Base-by-base conservation (phyloP, 768 basidiomycete genomes). In the Brasilioporus rufonigricans region DNA sequence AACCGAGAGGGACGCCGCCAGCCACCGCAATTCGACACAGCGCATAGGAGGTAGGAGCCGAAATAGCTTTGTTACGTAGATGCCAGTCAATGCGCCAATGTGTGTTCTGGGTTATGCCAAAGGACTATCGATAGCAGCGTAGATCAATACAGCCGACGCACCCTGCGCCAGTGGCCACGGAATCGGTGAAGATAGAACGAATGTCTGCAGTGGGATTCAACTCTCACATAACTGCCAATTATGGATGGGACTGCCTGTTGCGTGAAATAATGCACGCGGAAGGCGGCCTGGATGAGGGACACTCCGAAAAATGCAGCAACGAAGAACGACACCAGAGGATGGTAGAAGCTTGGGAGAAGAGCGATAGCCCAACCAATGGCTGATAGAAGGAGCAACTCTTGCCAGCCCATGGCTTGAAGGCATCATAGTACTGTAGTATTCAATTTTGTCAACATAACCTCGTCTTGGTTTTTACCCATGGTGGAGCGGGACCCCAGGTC, bases 71-170 rank as follows among this genome's bases (percentile, higher is more conserved):
- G 80, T 77, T 60, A 82, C 73, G 16, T 74, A 77, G 11, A 81
- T 68, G 5, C 81, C 81, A 12, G 69, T 69, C 43, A 83, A 61
- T 5, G 79, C 77, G 9, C 79, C 52, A 19, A 84, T 47, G 5
- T 83, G 70, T 1, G 77, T 67, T 16, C 80, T 75, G 14, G 81
- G 81, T 65, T 84, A 82, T 0, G 79, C 77, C 36, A 83, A 63
- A 8, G 81, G 81, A 5, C 74, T 70, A 21, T 84, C 80, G 46
- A 83, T 73, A 2, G 76, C 73, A 18, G 79, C 81, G 54, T 81
- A 83, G 29, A 80, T 74, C 41, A 84, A 71, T 10, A 82, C 77
- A 7, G 82, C 82, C 12, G 78, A 78, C 23, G 81, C 81, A 21
- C 79, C 82, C 83, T 83, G 61, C 24, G 19, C 32, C 44, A 32